Conservation (phyloP, 2,329 filamentous ascomycete genomes). For the Sporothrix luriei region DNA sequence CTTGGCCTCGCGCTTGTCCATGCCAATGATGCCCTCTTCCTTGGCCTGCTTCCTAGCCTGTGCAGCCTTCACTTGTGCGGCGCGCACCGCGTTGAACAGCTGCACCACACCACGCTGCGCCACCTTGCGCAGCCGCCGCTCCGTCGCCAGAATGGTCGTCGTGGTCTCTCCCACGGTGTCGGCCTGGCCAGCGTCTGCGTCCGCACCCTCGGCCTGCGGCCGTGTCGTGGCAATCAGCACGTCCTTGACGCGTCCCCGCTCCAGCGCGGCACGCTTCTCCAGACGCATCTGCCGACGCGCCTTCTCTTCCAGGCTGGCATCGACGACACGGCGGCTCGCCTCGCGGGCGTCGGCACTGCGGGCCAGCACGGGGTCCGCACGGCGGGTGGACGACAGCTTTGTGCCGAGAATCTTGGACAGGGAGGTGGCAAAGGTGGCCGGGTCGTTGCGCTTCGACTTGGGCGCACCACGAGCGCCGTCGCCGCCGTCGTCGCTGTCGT, state of each 20-base stretch:
- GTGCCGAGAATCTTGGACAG: constrained; percentile 90
- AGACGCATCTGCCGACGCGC: constrained; percentile 77
- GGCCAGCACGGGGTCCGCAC: constrained; percentile 86
- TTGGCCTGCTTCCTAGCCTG: constrained; percentile 71
- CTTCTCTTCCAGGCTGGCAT: constrained; percentile 78
- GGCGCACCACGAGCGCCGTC: constrained; percentile 45
- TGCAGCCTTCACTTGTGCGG: constrained; percentile 84
- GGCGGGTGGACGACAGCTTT: constrained; percentile 79
- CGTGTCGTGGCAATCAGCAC: constrained; percentile 62
- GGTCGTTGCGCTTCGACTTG: constrained; percentile 88
- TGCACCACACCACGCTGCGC: constrained; percentile 93
- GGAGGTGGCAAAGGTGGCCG: constrained; percentile 84
- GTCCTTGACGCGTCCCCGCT: constrained; percentile 87
- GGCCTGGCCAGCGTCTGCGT: background rate
- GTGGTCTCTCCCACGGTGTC: constrained; percentile 53
- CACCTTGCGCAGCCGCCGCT: constrained; percentile 80
- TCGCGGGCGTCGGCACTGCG: constrained; percentile 75
- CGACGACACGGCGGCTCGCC: constrained; percentile 70
- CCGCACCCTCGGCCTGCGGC: background rate
- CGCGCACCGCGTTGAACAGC: constrained; percentile 92
- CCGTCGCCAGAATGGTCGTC: constrained; percentile 65
- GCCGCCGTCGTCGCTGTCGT: constrained; percentile 42
- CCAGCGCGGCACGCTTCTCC: constrained; percentile 75
- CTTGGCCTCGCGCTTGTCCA: constrained; percentile 79
- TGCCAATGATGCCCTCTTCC: constrained; percentile 75